Percentiles rank a stretch among this genome's conserved stretches.
phyloP scores from a whole-genome alignment of 2,329 filamentous ascomycete genomes.

The Colletotrichum sp. region DNA sequence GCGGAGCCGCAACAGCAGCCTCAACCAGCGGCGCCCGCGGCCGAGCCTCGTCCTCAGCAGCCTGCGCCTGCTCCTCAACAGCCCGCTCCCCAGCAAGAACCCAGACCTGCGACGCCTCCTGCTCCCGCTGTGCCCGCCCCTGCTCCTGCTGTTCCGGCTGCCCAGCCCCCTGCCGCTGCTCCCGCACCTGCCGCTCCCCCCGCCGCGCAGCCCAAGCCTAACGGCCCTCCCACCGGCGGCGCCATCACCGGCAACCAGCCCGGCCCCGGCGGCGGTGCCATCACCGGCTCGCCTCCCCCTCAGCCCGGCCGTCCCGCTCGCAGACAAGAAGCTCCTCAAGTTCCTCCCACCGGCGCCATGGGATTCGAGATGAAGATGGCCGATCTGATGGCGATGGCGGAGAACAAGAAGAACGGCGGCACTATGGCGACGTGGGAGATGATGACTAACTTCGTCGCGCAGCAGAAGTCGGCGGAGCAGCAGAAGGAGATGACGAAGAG shows the following conservation, averaged over 20 bases:
- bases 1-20: background rate
- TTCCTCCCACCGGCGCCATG: background rate
- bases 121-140: background rate
- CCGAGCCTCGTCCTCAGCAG: background rate
- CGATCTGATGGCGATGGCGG: slow-evolving; percentile 11
- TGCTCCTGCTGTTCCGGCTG: background rate
- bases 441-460: slow-evolving; percentile 2
- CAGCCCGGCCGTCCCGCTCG: background rate
- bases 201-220: background rate
- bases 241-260: slow-evolving; percentile 4
- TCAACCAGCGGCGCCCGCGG: background rate
- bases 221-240: slow-evolving; percentile 5
- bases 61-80: background rate
- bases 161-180: background rate
- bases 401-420: slow-evolving; percentile 5
- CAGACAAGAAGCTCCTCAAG: background rate
- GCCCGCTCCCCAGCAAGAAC: background rate
- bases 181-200: background rate
- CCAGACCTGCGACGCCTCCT: background rate
- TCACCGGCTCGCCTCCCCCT: background rate
- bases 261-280: background rate
- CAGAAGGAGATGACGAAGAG: slow-evolving; percentile 1
- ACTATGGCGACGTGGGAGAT: slow-evolving; percentile 12
- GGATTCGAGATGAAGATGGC: slow-evolving; percentile 17
- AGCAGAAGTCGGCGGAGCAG: slow-evolving; percentile 3